Base-by-base conservation (phyloP, 139 green algal genomes). In the Chlamydomonas schloesseri region DNA sequence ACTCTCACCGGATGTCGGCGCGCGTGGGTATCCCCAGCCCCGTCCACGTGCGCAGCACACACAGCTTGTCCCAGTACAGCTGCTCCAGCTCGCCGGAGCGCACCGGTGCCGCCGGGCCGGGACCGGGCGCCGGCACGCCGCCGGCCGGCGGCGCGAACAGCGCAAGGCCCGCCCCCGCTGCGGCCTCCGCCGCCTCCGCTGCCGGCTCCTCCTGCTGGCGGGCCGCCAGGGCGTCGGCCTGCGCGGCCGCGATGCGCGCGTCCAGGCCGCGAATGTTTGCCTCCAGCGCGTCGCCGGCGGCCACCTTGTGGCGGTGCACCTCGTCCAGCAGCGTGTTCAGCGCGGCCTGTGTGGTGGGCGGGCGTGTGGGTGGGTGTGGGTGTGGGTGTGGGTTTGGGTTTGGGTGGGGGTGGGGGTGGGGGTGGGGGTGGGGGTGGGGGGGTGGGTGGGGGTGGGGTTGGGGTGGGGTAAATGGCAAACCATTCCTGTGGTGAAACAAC, bases 21-120 rank as follows among this genome's bases (percentile, higher is more conserved):
- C 81, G 53, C n/a, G 74, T 80, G 53, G 81, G 81, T 33, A 87
- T 79, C 36, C 81, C 81, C 55, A 87, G 81, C 17, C 50, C 67
- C 33, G 81, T 87, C 81, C 81, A 87, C 15, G 34, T 71, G 6
- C 81, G 53, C 69, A 87, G 37, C 53, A 80, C 69, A 0, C 55
- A 23, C 81, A 87, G 33, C 34, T 69, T 69, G 8, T 87, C 69
- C 81, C 81, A 87, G 68, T 87, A 87, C 69, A 87, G 55, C 69
- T 62, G 21, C 81, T 87, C 55, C 53, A 80, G 53, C 28, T 4
- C 50, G 0, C 31, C 5, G 0, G 67, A 77, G 42, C 79, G 79
- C 23, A 76, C 79, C 18, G 65, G 5, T 11, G 79, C 64, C 0
- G 79, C 42, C 47, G 31, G 37, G 23, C 65, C 79, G 13, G 79